Percentiles rank a stretch among this genome's conserved stretches.
Evolutionary conservation across 1,284 basidiomycete genomes (phyloP).

Genomic region (Heterobasidion irregulare): DNA sequence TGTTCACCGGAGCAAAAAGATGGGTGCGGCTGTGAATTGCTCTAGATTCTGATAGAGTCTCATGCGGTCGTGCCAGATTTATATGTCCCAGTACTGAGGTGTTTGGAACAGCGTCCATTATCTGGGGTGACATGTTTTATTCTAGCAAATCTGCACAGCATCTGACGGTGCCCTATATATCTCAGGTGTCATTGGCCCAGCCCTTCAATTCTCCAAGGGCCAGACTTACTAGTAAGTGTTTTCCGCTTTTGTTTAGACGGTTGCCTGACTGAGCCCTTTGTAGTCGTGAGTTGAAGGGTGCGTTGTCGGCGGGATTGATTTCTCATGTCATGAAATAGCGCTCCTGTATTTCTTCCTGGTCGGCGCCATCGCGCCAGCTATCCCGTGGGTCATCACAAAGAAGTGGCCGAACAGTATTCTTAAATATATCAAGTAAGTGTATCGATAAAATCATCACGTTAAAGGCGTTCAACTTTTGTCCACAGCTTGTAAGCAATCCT

Average conservation of each 20-base stretch:
- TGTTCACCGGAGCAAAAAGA: conserved; percentile 37
- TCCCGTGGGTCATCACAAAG: conserved; percentile 26
- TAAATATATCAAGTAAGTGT: conserved; percentile 34
- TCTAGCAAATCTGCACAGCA: too few species aligned
- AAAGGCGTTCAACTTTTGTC: background rate
- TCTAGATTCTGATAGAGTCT: too few species aligned
- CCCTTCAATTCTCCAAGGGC: conserved; percentile 10
- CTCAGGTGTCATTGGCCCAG: conserved; percentile 11
- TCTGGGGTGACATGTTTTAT: conserved; percentile 16
- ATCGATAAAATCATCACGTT: conserved; percentile 5
- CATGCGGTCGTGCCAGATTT: conserved; percentile 21
- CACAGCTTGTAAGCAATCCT: background rate
- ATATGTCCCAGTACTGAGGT: conserved; percentile 35
- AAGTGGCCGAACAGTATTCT: conserved; percentile 29
- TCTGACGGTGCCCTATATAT: background rate
- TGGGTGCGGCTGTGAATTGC: conserved; percentile 13
- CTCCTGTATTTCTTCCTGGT: conserved; percentile 38
- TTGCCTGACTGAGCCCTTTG: background rate
- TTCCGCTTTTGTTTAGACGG: background rate
- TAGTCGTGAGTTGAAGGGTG: background rate
- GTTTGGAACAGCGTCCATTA: conserved; percentile 6
- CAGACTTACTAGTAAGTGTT: conserved; percentile 11
- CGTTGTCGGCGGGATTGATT: background rate
- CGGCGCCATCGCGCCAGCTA: conserved; percentile 32
- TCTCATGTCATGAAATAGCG: conserved; percentile 10